Conservation (phyloP, 352 stramenopile species). For the Globisporangium paroecandrum region DNA sequence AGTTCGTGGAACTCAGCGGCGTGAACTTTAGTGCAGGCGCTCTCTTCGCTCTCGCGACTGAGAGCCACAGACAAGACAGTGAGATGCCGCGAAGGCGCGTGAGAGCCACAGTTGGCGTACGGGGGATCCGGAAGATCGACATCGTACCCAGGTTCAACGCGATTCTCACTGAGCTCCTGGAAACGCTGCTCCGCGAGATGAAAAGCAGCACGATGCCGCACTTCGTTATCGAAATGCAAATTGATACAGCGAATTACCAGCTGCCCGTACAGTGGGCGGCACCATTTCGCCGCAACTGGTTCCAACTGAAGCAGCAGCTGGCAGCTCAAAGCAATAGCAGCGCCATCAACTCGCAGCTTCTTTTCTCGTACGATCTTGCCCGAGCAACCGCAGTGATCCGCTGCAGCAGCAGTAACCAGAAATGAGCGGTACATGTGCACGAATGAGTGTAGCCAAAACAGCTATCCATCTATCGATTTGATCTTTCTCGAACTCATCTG, state of each 20-base stretch:
- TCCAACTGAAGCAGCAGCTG: conserved; percentile 19
- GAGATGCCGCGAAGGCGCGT: conserved; percentile 14
- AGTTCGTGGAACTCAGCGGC: conserved; percentile 21
- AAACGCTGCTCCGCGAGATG: neutral
- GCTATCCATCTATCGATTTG: neutral
- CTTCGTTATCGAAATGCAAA: conserved; percentile 23
- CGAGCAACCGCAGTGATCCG: conserved; percentile 4
- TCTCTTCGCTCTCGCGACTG: conserved; percentile 18
- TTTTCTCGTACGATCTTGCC: conserved; percentile 25
- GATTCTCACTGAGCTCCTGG: conserved; percentile 13
- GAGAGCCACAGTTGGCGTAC: conserved; percentile 21
- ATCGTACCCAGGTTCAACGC: conserved; percentile 21
- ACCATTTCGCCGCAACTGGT: conserved; percentile 21
- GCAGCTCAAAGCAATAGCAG: neutral
- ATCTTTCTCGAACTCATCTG: neutral
- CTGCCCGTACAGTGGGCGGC: conserved; percentile 19
- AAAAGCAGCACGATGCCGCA: conserved; percentile 2
- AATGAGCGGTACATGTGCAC: neutral
- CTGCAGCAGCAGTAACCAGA: neutral
- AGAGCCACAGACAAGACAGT: neutral
- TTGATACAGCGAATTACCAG: conserved; percentile 23
- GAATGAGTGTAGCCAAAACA: neutral
- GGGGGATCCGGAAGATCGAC: conserved; percentile 22
- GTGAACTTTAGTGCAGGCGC: conserved; percentile 17
- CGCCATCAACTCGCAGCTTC: neutral